Base-by-base conservation (phyloP, 1,284 basidiomycete genomes). In the Schizopora paradoxa region DNA sequence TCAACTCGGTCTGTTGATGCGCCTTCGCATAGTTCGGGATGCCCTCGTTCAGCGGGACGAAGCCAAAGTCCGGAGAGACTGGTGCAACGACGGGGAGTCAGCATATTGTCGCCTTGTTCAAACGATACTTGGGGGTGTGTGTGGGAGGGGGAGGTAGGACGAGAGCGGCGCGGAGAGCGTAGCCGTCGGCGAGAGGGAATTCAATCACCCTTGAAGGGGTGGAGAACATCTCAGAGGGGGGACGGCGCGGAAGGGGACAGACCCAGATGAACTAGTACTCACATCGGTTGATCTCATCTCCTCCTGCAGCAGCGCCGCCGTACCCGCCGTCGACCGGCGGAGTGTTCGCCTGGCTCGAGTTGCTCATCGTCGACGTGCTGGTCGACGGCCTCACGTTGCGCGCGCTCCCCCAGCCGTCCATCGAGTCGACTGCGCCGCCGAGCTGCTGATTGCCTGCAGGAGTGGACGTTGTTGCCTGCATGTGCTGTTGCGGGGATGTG, bases 1-100 rank as follows among this genome's bases (percentile, higher is more conserved):
- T 38, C 23, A n/a, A 41, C 38, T 38, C 40, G 36, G n/a, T 58
- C 53, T 75, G 68, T 57, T 77, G 77, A 53, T 69, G 70, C 43
- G 70, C 58, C 63, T 86, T 86, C 65, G 69, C 72, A 73, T 82
- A 85, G 56, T 79, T 74, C 58, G 76, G 73, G 56, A 83, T 64
- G 57, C 84, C 79, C 61, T 83, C 82, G 65, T 79, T 81, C 79
- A 85, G 77, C 59, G 72, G 70, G 59, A 86, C 82, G 69, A 77
- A 86, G 56, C 81, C 82, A 69, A 85, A 86, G 70, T 87, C 83
- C 67, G 85, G 84, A 62, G 85, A 84, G 76, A 83, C 84, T 83
- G 68, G 57, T 64, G 63, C 52, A 54, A 53, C 58, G 51, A 58
- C 61, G 65, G 66, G 56, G 65, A 58, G 65, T 74, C 67, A 75